phyloP scores from a whole-genome alignment of 2,329 filamentous ascomycete species.

The Knufia fluminis region DNA sequence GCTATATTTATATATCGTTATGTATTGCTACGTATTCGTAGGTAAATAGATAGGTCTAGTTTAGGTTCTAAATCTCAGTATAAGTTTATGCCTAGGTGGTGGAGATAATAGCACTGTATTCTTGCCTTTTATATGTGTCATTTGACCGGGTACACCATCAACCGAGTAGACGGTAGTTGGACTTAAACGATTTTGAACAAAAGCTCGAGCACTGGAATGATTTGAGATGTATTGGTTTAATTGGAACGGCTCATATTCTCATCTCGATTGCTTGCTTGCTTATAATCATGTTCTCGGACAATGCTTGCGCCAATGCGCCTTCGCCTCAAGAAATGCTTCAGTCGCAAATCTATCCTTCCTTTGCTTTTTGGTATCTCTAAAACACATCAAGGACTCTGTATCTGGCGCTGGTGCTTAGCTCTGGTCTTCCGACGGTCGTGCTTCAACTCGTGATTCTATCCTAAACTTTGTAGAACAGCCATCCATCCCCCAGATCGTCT shows the following conservation, averaged over 20 bases:
- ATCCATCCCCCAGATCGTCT: conserved; percentile 14
- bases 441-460: neutral
- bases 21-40: too few relatives aligned
- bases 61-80: too few relatives aligned
- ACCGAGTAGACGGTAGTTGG: too few relatives aligned
- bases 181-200: too few relatives aligned
- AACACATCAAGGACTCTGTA: neutral
- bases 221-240: too few relatives aligned
- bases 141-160: too few relatives aligned
- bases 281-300: neutral
- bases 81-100: too few relatives aligned
- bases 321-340: conserved; percentile 3
- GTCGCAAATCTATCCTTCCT: conserved; percentile 2
- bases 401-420: neutral
- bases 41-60: too few relatives aligned
- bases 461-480: conserved; percentile 21
- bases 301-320: neutral
- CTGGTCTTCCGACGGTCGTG: neutral
- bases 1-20: too few relatives aligned
- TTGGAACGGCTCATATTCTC: neutral
- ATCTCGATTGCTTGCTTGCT: conserved; percentile 9
- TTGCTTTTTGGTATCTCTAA: conserved; percentile 8
- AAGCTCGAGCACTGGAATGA: neutral
- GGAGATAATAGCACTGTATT: too few relatives aligned
- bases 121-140: too few relatives aligned